Evolutionary conservation across 176 grass and related monocot species (phyloP).

Genomic region (Hsuehochloa calcarea): DNA sequence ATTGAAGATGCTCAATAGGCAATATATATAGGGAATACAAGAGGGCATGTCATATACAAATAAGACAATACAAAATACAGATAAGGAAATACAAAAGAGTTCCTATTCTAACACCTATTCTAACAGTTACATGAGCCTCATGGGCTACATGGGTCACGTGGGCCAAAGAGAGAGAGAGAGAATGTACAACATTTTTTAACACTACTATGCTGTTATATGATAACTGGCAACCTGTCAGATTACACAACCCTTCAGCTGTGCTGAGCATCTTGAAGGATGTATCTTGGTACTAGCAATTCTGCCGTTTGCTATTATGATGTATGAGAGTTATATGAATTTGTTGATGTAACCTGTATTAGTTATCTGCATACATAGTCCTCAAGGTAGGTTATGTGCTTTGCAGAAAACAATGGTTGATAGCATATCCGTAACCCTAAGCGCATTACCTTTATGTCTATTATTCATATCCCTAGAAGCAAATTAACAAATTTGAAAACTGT

Average conservation of each 20-base stretch:
- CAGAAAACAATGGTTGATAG: not conserved
- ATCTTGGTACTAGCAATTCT: not conserved
- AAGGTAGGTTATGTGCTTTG: not conserved
- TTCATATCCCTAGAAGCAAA: constrained; percentile 16
- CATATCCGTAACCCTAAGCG: not conserved
- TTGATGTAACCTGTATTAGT: constrained; percentile 15
- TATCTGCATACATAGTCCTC: not conserved
- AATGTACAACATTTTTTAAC: too few species aligned
- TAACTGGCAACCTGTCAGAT: not conserved
- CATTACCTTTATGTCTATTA: constrained; percentile 10
- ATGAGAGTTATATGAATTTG: not conserved
- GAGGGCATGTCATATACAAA: too few species aligned
- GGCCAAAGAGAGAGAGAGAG: too few species aligned
- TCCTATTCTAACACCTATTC: too few species aligned
- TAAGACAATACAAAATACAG: too few species aligned
- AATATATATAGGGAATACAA: too few species aligned
- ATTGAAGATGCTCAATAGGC: too few species aligned
- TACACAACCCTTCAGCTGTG: not conserved
- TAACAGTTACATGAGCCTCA: too few species aligned
- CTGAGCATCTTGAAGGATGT: not conserved
- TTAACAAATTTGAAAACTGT: not conserved
- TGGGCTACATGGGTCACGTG: too few species aligned
- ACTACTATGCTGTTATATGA: not conserved
- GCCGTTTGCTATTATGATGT: not conserved
- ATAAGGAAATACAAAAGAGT: too few species aligned